A percentile compares a stretch with the other conserved stretches of the same genome.
phyloP scores from a whole-genome alignment of 352 stramenopile species.

The Globisporangium parvum region DNA sequence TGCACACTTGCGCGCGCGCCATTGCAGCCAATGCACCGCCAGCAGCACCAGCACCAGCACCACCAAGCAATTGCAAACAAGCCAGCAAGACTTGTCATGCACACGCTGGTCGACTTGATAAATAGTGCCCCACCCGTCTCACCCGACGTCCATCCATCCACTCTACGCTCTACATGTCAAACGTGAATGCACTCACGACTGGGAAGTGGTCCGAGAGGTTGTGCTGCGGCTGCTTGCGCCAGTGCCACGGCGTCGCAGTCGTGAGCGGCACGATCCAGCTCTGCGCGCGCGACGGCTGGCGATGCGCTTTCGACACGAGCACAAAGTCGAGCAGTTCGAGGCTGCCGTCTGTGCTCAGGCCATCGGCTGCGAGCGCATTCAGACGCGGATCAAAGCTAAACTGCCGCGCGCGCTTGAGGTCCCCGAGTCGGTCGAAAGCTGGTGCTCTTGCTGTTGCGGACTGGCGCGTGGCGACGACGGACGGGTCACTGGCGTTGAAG shows the following conservation, averaged over 20 bases:
- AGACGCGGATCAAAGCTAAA: constrained; percentile 71
- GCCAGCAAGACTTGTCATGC: no score
- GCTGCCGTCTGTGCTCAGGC: constrained; percentile 66
- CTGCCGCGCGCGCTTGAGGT: constrained; percentile 35
- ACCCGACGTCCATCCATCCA: background rate
- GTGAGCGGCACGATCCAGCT: constrained; percentile 64
- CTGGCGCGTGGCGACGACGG: constrained; percentile 14
- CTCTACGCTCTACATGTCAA: constrained; percentile 47
- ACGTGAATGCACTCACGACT: constrained; percentile 61
- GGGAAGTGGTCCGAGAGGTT: constrained; percentile 80
- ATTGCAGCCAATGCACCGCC: no score
- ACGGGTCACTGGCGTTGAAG: constrained; percentile 48
- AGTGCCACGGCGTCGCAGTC: constrained; percentile 44
- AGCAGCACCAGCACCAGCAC: no score
- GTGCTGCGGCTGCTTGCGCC: constrained; percentile 52
- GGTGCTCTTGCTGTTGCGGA: constrained; percentile 3
- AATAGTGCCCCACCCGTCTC: no score
- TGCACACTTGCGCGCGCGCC: no score
- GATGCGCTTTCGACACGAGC: constrained; percentile 48
- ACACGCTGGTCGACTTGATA: no score
- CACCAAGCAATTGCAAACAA: no score
- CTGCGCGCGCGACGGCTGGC: constrained; percentile 40
- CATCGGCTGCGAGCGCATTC: constrained; percentile 58
- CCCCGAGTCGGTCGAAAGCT: constrained; percentile 1
- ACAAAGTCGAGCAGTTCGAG: constrained; percentile 73